Evolutionary conservation across 805 yeast genomes (phyloP), one percentile per base, ranked within the genome.

Genomic region (Metschnikowia chrysomelidarum): DNA sequence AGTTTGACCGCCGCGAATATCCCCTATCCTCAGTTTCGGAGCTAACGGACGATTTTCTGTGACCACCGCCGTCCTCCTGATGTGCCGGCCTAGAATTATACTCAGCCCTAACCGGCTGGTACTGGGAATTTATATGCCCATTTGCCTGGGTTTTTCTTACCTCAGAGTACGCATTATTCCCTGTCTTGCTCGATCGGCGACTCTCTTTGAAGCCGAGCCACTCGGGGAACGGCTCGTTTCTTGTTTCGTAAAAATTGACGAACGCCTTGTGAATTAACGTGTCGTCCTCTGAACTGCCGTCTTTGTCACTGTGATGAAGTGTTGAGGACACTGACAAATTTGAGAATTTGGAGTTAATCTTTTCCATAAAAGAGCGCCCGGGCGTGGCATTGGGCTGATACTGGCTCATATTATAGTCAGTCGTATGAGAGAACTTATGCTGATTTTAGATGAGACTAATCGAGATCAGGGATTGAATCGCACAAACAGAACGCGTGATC

Each of bases 261-360:
- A 67, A 67, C 3, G 73, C 71, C 41, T 62, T 59, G 53, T 67
- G 72, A 43, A 67, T 59, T 36, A 67, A 53, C 1, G 73, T 67
- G 20, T 62, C 69, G 30, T 60, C 60, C 24, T 58, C 67, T 2
- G 56, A 38, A 32, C 38, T 34, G 4, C 73, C 73, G 49, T 67
- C 73, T 27, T 58, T 61, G 24, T 67, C 73, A 8, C 53, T 36
- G 21, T 34, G 35, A 10, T 48, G 33, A 15, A 36, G 38, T 4
- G 47, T 42, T 18, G 52, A 44, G 11, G 62, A 46, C 7, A 65
- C 40, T 2, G 68, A 56, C 23, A 67, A 51, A 28, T 56, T 62
- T 11, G 69, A 59, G 31, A 67, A 62, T 47, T 63, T 62, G 33
- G 53, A 52, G 34, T 57, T 57, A 43, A 64, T 64, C 36, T 62